phyloP scores from a whole-genome alignment of 2,329 filamentous ascomycete species.

The Ophiognomonia clavigignenti-juglandacearum region DNA sequence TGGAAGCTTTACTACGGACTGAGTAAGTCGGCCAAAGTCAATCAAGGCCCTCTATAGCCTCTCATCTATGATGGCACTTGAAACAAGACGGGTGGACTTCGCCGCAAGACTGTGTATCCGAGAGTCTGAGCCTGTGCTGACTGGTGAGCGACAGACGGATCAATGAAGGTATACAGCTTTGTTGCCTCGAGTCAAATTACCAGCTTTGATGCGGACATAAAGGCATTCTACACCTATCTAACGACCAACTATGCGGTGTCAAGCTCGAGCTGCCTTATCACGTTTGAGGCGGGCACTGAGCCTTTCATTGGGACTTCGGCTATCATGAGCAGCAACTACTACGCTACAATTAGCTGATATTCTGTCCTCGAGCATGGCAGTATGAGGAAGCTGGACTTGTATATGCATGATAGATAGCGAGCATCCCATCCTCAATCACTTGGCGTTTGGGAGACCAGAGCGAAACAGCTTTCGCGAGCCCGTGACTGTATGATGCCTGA shows the following conservation, averaged over 20 bases:
- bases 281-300: conserved; percentile 51
- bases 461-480: too few relatives aligned
- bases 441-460: too few relatives aligned
- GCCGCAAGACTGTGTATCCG: neutral
- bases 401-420: neutral
- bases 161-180: conserved; percentile 55
- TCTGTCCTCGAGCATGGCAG: too few relatives aligned
- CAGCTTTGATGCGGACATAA: conserved; percentile 53
- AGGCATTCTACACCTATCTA: conserved; percentile 53
- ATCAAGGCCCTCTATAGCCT: neutral
- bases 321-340: conserved; percentile 16
- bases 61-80: neutral
- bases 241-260: conserved; percentile 41
- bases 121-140: neutral
- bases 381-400: neutral
- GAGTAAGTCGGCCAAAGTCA: conserved; percentile 24
- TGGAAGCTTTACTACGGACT: conserved; percentile 56
- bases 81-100: neutral
- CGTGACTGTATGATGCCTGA: too few relatives aligned
- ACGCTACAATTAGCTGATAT: too few relatives aligned
- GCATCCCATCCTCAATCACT: too few relatives aligned
- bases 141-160: conserved; percentile 36
- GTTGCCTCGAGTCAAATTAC: conserved; percentile 34
- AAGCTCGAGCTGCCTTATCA: conserved; percentile 45
- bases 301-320: conserved; percentile 44